Base-by-base conservation (phyloP, 495 filamentous ascomycete genomes). In the Tricharina praecox region DNA sequence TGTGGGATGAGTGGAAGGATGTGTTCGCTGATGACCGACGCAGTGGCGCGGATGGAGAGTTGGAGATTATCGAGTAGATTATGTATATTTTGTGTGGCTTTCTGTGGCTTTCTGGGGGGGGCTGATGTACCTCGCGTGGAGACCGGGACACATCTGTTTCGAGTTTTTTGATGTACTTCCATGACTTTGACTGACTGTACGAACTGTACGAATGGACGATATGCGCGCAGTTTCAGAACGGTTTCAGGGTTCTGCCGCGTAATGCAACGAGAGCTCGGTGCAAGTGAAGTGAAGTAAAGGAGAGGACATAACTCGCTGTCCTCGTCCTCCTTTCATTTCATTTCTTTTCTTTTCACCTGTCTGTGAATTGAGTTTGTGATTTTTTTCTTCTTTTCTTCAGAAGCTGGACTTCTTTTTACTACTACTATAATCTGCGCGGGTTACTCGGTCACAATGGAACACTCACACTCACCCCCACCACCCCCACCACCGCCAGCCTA, bases 1-100 rank as follows among this genome's bases (percentile, higher is more conserved):
- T 96, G 37, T 97, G 90, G 90, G 76, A 90, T 47, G 67, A 72
- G 47, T 90, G 81, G 70, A 93, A 86, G 67, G 86, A 90, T 62
- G 71, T 74, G 13, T 96, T 90, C 73, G 80, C 81, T 8, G 69
- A 65, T 24, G 72, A 80, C 13, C 66, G 85, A 50, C 71, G 59
- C 3, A 39, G 34, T 4, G 57, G 57, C 2, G 16, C 10, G 13
- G 57, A 55, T 40, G 79, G 73, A 42, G 88, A 95, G 60, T 57
- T 97, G 64, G 66, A 79, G 55, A 78, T 96, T 64, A 61, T 85
- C 37, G 77, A 84, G 39, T 96, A 68, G 47, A 32, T 32, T 32
- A 13, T 32, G 28, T 32, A 32, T 13, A n/a, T n/a, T n/a, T n/a
- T n/a, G n/a, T n/a, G n/a, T n/a, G n/a, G n/a, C n/a, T n/a, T n/a